Conservation (phyloP, 2,329 filamentous ascomycete species). For the Talaromyces sp. region DNA sequence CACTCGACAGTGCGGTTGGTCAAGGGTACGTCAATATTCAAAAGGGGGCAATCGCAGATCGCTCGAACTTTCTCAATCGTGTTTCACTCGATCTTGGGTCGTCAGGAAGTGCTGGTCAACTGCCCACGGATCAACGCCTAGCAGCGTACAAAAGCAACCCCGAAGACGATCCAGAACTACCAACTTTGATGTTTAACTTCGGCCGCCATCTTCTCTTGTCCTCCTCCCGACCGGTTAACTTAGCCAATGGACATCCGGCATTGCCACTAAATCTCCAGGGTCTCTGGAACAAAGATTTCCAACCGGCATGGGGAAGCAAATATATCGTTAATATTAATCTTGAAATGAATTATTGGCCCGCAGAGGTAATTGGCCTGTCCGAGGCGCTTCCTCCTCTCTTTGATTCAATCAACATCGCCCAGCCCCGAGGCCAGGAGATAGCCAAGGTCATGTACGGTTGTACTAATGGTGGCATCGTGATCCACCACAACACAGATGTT, state of each 20-base stretch:
- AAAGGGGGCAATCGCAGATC: background rate
- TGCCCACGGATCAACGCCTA: background rate
- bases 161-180: background rate
- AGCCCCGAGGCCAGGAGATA: conserved; percentile 44
- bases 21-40: background rate
- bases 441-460: conserved; percentile 52
- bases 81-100: background rate
- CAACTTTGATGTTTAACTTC: background rate
- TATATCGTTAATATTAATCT: conserved; percentile 59
- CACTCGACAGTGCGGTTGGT: background rate
- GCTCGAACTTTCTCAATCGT: background rate
- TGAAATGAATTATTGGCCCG: conserved; percentile 60
- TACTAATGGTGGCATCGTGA: conserved; percentile 52
- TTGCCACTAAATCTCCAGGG: conserved; percentile 58
- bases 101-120: background rate
- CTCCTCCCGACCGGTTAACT: background rate
- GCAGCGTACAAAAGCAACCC: background rate
- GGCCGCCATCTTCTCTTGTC: background rate
- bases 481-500: conserved; percentile 56
- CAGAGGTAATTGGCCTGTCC: conserved; percentile 50
- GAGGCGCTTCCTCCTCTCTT: conserved; percentile 42
- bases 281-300: conserved; percentile 50
- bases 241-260: too few species aligned
- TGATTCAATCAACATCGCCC: conserved; percentile 34
- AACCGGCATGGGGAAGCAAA: conserved; percentile 51